A percentile compares a stretch with the other conserved stretches of the same genome.
Conservation (phyloP, 2,329 filamentous ascomycete species). For the Cladophialophora chaetospira region DNA sequence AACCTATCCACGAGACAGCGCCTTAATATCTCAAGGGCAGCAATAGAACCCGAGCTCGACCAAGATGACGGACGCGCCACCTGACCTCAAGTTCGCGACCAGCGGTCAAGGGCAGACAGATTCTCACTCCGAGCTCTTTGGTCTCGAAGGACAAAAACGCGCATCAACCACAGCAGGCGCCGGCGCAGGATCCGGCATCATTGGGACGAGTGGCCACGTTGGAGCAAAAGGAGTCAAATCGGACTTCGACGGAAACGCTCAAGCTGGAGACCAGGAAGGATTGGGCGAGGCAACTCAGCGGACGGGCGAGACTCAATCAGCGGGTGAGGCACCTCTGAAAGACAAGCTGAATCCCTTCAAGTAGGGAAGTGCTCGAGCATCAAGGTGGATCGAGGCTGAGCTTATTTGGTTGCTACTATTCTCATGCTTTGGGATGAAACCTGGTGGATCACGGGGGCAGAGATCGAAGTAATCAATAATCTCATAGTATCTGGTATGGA, state of each 20-base stretch:
- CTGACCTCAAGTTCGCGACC: background rate
- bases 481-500: too few relatives aligned
- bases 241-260: background rate
- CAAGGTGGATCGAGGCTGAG: background rate
- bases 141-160: constrained; percentile 27
- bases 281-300: constrained; percentile 25
- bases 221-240: constrained; percentile 12
- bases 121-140: constrained; percentile 30
- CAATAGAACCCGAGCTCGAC: background rate
- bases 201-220: constrained; percentile 28
- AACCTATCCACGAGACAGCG: background rate
- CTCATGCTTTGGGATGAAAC: background rate
- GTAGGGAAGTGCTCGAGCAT: background rate
- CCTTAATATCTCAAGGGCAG: background rate
- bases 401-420: background rate
- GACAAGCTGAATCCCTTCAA: constrained; percentile 22
- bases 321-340: constrained; percentile 7
- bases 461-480: too few relatives aligned
- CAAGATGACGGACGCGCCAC: constrained; percentile 6
- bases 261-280: constrained; percentile 18
- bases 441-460: too few relatives aligned
- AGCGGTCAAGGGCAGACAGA: constrained; percentile 4
- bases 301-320: constrained; percentile 14
- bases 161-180: constrained; percentile 25
- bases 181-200: constrained; percentile 27